phyloP scores from a whole-genome alignment of 73 alveolate genomes.

The Stentor coeruleus region DNA sequence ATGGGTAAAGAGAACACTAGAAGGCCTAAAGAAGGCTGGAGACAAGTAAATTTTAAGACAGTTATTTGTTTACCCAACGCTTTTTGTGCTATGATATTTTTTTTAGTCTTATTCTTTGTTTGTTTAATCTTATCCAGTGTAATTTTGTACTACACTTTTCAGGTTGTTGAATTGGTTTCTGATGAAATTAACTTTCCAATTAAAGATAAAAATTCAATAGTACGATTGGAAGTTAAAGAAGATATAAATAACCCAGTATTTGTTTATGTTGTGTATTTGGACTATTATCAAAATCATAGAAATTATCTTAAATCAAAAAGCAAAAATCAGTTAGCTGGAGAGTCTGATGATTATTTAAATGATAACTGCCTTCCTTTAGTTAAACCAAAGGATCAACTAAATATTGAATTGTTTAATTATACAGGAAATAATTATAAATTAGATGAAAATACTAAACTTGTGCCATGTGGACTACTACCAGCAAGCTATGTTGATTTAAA shows the following conservation, averaged over 20 bases:
- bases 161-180: not conserved
- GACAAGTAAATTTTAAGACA: not conserved
- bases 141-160: not conserved
- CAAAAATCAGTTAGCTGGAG: not conserved
- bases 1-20: not conserved
- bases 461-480: constrained; percentile 8
- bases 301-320: constrained; percentile 5
- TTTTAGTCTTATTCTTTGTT: not conserved
- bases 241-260: not conserved
- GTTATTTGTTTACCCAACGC: not conserved
- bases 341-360: not conserved
- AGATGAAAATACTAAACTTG: not conserved
- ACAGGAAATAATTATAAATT: not conserved
- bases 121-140: not conserved
- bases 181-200: not conserved
- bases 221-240: not conserved
- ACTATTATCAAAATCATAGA: constrained; percentile 8
- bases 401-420: not conserved
- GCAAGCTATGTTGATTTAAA: not conserved
- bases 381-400: not conserved
- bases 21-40: constrained; percentile 23
- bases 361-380: not conserved
- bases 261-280: not conserved
- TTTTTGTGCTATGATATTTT: not conserved
- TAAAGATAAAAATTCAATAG: not conserved